Conservation (phyloP, 2,329 filamentous ascomycete genomes). For the Sporothrix brasiliensis region DNA sequence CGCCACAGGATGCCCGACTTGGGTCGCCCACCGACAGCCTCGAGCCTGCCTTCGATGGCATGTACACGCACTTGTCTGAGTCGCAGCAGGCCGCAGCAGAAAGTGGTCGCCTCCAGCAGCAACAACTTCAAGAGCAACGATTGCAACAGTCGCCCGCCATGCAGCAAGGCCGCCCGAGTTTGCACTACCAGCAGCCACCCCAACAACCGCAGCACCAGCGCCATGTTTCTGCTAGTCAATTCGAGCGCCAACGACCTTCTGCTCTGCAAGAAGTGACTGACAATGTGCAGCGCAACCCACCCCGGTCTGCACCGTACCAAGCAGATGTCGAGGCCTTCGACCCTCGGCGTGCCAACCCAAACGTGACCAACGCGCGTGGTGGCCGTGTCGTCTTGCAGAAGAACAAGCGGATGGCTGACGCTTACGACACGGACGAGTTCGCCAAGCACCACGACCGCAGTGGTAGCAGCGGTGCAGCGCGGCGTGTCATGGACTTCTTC, state of each 20-base stretch:
- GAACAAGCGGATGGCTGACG: constrained; percentile 84
- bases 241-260: constrained; percentile 26
- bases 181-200: constrained; percentile 30
- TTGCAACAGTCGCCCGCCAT: not conserved
- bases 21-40: constrained; percentile 20
- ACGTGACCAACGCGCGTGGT: constrained; percentile 43
- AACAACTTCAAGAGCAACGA: constrained; percentile 40
- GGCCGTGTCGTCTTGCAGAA: constrained; percentile 70
- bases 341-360: constrained; percentile 48
- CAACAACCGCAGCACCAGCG: constrained; percentile 39
- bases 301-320: constrained; percentile 51
- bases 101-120: constrained; percentile 28
- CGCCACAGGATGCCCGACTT: constrained; percentile 35
- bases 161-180: constrained; percentile 12
- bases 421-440: constrained; percentile 76
- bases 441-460: constrained; percentile 64
- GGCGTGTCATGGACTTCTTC: constrained; percentile 98
- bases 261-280: constrained; percentile 48
- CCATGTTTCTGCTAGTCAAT: constrained; percentile 27
- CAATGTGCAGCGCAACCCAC: constrained; percentile 47
- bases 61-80: constrained; percentile 42
- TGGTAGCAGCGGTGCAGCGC: constrained; percentile 83
- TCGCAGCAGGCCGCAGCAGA: constrained; percentile 41
- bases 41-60: constrained; percentile 39
- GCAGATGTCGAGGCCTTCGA: constrained; percentile 49